Base-by-base conservation (phyloP, 495 filamentous ascomycete species). In the Penicillium robsamsonii region DNA sequence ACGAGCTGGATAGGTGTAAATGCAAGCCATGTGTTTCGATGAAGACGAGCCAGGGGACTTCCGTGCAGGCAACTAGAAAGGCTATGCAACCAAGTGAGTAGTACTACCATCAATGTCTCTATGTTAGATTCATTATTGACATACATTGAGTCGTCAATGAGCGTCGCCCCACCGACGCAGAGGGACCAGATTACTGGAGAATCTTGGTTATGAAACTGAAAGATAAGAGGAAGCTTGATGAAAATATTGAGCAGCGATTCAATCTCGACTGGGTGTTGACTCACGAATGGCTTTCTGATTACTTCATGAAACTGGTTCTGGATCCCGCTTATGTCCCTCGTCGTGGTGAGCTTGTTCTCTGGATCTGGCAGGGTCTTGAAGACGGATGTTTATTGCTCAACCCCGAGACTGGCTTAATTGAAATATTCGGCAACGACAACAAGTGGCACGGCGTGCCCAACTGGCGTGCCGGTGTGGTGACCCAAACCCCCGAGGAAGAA, bases 401-500 rank as follows among this genome's bases (percentile, higher is more conserved):
- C 55, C 11, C 56, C 0, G 54, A 63, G 7, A 65, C 56, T 1
- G 46, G 66, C 5, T 30, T 64, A 12, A 66, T 73, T 42, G 67
- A 71, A 48, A 58, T 78, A n/a, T 74, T 64, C 22, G 67, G 72
- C 9, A 50, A 57, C 10, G 58, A 66, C 38, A 31, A 51, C 15
- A 59, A 49, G n/a, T 70, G 64, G 62, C 52, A 57, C 3, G 71
- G 68, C 0, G 60, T 58, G 13, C 80, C 82, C 8, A 42, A 70
- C 27, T 87, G 84, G 84, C 75, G 80, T 40, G 84, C 80, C 0
- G 84, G 84, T 1, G 66, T 82, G 11, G 60, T 87, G 45, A 74
- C 76, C 0, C 78, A 84, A 57, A 64, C 70, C n/a, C 70, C 76
- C 0, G 68, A 78, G 10, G 65, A 72, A 24, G 75, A 80, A 17